Conservation (phyloP, 768 basidiomycete genomes). For the Lentinula guzmanii region DNA sequence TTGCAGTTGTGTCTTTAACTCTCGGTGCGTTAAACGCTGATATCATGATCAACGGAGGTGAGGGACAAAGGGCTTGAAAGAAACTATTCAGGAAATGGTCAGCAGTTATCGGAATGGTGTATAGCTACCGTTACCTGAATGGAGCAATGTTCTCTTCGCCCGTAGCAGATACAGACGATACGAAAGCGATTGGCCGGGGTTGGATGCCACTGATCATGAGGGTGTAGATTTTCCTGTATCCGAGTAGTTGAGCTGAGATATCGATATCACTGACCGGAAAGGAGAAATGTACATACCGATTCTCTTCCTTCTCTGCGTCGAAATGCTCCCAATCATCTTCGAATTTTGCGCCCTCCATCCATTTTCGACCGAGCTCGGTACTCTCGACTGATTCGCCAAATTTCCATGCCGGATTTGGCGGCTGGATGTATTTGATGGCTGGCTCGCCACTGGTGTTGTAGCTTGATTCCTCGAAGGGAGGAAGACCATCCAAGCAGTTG, state of each 20-base stretch:
- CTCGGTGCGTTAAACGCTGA: conserved; percentile 23
- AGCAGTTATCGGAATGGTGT: neutral
- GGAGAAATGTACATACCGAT: conserved; percentile 17
- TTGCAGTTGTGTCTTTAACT: conserved; percentile 56
- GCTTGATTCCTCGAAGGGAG: neutral
- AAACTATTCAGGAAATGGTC: conserved; percentile 25
- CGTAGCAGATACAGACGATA: conserved; percentile 50
- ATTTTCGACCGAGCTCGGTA: conserved; percentile 28
- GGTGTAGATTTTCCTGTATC: conserved; percentile 31
- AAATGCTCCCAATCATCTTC: conserved; percentile 29
- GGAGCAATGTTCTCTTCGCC: conserved; percentile 58
- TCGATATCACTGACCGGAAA: neutral
- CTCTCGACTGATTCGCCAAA: conserved; percentile 27
- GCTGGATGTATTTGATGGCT: conserved; percentile 19
- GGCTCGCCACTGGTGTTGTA: neutral
- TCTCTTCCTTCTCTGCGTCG: conserved; percentile 27
- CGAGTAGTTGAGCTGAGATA: neutral
- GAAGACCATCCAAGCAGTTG: neutral
- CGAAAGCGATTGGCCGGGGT: conserved; percentile 67
- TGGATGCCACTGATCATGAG: conserved; percentile 48
- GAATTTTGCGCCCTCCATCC: conserved; percentile 32
- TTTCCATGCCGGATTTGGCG: conserved; percentile 34
- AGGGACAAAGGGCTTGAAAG: conserved; percentile 43
- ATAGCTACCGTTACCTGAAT: conserved; percentile 30
- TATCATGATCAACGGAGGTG: conserved; percentile 64